Evolutionary conservation across 371 early-diverging fungal genomes (phyloP).

Genomic region (Saksenaea oblongispora): DNA sequence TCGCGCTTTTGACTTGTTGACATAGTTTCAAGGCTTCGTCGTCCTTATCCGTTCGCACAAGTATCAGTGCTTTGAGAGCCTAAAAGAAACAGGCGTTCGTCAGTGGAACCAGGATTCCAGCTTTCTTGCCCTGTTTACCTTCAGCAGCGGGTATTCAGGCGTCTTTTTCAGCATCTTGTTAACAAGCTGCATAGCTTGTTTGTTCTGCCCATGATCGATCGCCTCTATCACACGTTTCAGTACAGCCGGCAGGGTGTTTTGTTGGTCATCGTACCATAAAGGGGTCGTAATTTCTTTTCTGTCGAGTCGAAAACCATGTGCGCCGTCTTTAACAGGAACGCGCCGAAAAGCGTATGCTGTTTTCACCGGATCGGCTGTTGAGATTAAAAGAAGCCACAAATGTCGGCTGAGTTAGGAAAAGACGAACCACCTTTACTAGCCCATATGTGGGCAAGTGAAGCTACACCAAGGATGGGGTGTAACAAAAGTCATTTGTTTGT

Average conservation of each 20-base stretch:
- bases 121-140: conserved; percentile 40
- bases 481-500: too few species aligned
- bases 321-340: neutral
- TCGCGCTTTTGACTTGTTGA: conserved; percentile 63
- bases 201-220: conserved; percentile 72
- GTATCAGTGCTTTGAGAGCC: conserved; percentile 83
- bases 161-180: conserved; percentile 73
- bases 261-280: conserved; percentile 36
- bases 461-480: too few species aligned
- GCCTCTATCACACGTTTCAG: conserved; percentile 54
- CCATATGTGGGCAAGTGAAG: too few species aligned
- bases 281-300: conserved; percentile 48
- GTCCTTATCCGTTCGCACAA: conserved; percentile 66
- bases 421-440: neutral
- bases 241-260: too few species aligned
- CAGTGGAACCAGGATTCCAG: neutral
- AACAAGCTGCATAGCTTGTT: conserved; percentile 66
- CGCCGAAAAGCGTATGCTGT: neutral
- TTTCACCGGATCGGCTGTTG: too few species aligned
- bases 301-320: conserved; percentile 20
- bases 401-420: too few species aligned
- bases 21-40: conserved; percentile 77
- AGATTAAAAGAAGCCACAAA: neutral
- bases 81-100: conserved; percentile 24
- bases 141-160: conserved; percentile 63